Percentiles rank a stretch among this genome's conserved stretches.
phyloP scores from a whole-genome alignment of 306 rosid genomes.

The Cicer yamashitae region DNA sequence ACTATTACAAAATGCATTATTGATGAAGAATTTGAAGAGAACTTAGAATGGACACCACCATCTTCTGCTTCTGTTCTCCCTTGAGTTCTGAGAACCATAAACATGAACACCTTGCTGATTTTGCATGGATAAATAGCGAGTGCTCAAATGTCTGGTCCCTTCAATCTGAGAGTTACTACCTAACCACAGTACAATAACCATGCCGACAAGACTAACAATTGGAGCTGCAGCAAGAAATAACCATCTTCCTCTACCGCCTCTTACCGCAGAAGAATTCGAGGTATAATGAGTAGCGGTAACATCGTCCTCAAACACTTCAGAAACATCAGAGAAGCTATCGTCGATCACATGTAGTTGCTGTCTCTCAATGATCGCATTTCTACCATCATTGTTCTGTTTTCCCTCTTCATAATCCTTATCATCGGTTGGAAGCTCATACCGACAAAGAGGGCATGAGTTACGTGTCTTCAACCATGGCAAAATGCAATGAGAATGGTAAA shows the following conservation, averaged over 20 bases:
- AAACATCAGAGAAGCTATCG: conserved; percentile 55
- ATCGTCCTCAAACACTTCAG: conserved; percentile 52
- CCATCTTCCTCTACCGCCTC: conserved; percentile 78
- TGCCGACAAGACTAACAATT: conserved; percentile 79
- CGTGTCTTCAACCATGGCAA: conserved; percentile 90
- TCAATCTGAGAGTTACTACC: conserved; percentile 70
- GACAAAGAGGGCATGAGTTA: conserved; percentile 93
- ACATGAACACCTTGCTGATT: conserved; percentile 49
- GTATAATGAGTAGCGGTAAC: conserved; percentile 41
- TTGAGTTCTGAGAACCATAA: conserved; percentile 54
- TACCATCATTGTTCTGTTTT: conserved; percentile 52
- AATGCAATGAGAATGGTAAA: conserved; percentile 85
- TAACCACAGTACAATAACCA: conserved; percentile 84
- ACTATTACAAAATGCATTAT: conserved; percentile 40
- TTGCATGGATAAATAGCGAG: conserved; percentile 43
- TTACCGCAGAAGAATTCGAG: conserved; percentile 47
- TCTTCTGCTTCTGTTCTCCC: conserved; percentile 79
- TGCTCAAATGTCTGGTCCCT: conserved; percentile 48
- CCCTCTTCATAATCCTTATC: conserved; percentile 88
- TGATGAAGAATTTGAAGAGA: conserved; percentile 24
- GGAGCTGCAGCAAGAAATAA: conserved; percentile 88
- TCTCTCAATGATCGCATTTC: conserved; percentile 50
- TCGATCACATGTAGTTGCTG: conserved; percentile 52
- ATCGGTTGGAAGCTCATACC: conserved; percentile 92
- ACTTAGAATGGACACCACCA: conserved; percentile 85